Base-by-base conservation (phyloP, 352 stramenopile genomes). In the Thraustotheca clavata region DNA sequence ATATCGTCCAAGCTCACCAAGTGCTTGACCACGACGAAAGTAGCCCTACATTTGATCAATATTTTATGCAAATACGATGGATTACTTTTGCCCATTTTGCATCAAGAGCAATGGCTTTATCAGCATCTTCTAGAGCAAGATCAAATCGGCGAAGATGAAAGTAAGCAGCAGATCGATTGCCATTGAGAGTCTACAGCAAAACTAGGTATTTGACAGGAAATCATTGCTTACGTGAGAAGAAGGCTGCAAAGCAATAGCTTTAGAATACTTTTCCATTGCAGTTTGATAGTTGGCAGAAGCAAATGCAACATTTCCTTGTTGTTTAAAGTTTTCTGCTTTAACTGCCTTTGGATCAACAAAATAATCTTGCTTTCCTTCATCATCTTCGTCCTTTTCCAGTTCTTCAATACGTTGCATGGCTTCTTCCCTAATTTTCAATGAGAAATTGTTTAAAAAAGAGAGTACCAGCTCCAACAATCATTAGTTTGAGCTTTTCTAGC, bases 371-470 rank as follows among this genome's bases (percentile, higher is more conserved):
- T 50, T 22, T 6, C 6, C 43, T 6, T 6, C 43, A 14, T 50
- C 43, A 20, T 71, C 71, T 71, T 94, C 85, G 24, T 71, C 71
- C n/a, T 72, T 73, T 67, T 94, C 85, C 1, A 94, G 71, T 49
- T 86, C 82, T 60, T 94, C 83, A 72, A 94, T 89, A 38, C 83
- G 80, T 60, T 84, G 83, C 83, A 94, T 92, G 66, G 87, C 77
- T 1, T 92, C 83, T 50, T 94, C 81, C 62, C 62, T 69, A 46
- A 11, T 3, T 32, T n/a, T 3, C n/a, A 24, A 54, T 2, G 50
- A 31, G 27, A 0, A 24, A 4, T 22, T 9, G 34, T 24, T 6
- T 67, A 7, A 34, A n/a, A 3, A 7, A 33, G 11, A 9, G 14
- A 9, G 6, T 43, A 69, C 85, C 85, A 94, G 38, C 81, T 76